Percentiles rank a stretch among this genome's conserved stretches.
These are phyloP conservation scores for Fagopyrum esculentum DNA, from an alignment of 148 eudicot species.

Conservation along the genomic window DNA sequence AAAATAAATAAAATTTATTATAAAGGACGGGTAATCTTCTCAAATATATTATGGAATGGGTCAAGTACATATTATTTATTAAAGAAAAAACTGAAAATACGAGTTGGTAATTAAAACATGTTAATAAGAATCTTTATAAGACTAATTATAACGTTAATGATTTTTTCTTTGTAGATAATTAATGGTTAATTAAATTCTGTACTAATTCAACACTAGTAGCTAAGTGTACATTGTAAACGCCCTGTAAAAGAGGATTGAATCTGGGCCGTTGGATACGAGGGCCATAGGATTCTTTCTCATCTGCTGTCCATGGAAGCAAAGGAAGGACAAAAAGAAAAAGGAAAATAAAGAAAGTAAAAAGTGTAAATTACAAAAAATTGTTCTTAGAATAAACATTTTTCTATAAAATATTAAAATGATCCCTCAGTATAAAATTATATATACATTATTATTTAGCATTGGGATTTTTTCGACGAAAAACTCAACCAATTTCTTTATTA, in stretches of 20 bases:
- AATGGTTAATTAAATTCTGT: too few species aligned
- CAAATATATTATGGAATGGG: background rate
- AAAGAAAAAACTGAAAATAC: background rate
- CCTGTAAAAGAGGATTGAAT: background rate
- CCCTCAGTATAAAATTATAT: too few species aligned
- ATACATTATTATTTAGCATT: too few species aligned
- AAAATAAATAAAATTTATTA: background rate
- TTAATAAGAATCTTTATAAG: background rate
- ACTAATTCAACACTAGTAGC: too few species aligned
- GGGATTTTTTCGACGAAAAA: too few species aligned
- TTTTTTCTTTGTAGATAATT: too few species aligned
- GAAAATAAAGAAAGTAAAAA: background rate
- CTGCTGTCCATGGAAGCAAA: background rate
- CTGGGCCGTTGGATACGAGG: constrained; percentile 2
- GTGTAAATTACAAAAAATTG: too few species aligned
- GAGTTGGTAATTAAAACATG: background rate
- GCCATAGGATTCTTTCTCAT: constrained; percentile 6
- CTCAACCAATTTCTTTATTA: too few species aligned
- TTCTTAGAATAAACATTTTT: too few species aligned
- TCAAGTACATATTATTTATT: background rate
- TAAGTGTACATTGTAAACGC: background rate
- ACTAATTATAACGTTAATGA: too few species aligned
- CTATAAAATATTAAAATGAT: too few species aligned
- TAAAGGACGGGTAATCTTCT: background rate
- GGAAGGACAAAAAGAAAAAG: background rate